phyloP scores from a whole-genome alignment of 78 protist species.

The Protostelium mycophagum region DNA sequence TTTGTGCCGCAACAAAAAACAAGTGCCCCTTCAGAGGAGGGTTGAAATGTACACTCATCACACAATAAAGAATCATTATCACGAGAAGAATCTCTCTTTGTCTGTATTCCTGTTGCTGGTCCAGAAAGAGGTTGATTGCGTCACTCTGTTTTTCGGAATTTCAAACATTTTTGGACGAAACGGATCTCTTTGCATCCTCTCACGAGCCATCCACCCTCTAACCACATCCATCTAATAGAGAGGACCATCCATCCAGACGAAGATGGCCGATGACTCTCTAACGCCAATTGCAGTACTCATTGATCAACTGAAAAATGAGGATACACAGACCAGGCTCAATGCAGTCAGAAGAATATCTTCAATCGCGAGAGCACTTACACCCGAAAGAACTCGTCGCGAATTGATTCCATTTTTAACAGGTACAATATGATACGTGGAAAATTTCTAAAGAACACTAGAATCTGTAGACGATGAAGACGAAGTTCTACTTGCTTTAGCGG shows the following conservation, averaged over 20 bases:
- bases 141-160: no score
- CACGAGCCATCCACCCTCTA: no score
- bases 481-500: constrained; percentile 87
- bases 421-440: constrained; percentile 11
- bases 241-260: neutral
- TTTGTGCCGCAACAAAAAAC: neutral
- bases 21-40: neutral
- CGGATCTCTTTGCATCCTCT: no score
- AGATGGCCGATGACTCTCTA: constrained; percentile 3
- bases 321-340: constrained; percentile 85
- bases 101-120: no score
- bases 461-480: constrained; percentile 95
- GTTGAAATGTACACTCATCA: neutral
- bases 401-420: constrained; percentile 91
- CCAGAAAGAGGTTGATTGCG: no score
- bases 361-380: constrained; percentile 92
- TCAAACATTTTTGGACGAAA: no score
- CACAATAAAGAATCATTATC: no score
- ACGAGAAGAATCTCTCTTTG: no score
- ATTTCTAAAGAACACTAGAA: constrained; percentile 25
- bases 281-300: constrained; percentile 78
- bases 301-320: constrained; percentile 93
- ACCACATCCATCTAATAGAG: no score
- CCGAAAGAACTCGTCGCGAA: constrained; percentile 91
- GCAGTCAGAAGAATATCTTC: constrained; percentile 81